Conservation (phyloP, 306 rosid genomes). For the Trifolium pratense region DNA sequence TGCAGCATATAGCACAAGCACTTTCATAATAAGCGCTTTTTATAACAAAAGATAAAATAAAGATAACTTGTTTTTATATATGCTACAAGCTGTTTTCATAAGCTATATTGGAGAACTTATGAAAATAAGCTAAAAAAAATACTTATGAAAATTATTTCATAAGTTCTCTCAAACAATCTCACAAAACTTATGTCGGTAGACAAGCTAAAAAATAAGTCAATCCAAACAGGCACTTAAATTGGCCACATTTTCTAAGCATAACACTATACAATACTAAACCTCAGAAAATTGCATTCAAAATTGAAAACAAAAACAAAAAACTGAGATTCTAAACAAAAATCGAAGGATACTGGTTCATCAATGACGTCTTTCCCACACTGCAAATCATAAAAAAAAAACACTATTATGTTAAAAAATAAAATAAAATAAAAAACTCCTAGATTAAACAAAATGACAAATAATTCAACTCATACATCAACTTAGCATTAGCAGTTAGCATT, state of each 20-base stretch:
- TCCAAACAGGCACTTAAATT: too few species aligned
- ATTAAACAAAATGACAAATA: not conserved
- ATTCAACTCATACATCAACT: constrained; percentile 24
- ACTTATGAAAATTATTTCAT: too few species aligned
- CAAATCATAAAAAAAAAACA: constrained; percentile 45
- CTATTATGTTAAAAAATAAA: not conserved
- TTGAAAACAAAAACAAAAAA: constrained; percentile 12
- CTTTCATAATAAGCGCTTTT: too few species aligned
- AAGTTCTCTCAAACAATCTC: too few species aligned
- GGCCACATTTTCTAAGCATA: not conserved
- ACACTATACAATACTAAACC: not conserved
- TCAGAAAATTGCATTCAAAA: not conserved
- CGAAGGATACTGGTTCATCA: constrained; percentile 99
- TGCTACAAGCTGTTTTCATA: too few species aligned
- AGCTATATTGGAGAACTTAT: too few species aligned
- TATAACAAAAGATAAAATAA: too few species aligned
- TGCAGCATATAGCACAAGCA: too few species aligned
- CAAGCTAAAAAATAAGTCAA: too few species aligned
- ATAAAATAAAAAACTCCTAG: not conserved
- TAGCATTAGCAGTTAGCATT: not conserved
- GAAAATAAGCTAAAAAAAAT: too few species aligned
- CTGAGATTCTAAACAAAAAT: not conserved
- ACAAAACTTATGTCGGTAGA: too few species aligned
- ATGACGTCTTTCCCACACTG: constrained; percentile 99
- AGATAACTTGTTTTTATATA: too few species aligned